A percentile compares a stretch with the other conserved stretches of the same genome.
Evolutionary conservation across 495 filamentous ascomycete genomes (phyloP).

Genomic region (Cairneyella variabilis): DNA sequence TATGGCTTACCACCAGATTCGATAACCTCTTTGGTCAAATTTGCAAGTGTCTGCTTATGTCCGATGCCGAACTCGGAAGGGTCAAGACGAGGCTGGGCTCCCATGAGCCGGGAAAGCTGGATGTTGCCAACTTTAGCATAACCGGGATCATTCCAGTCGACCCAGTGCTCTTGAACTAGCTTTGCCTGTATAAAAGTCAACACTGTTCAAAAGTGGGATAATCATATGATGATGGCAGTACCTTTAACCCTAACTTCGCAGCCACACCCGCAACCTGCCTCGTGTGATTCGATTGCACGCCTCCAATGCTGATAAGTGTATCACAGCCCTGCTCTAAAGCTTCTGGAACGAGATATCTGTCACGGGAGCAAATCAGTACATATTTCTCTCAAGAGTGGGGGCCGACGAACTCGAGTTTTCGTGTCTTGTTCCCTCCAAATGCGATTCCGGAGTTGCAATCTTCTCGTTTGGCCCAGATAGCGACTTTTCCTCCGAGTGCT

Average conservation of each 20-base stretch:
- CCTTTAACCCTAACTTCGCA: slow-evolving; percentile 46
- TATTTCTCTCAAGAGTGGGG: not conserved
- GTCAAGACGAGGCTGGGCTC: slow-evolving; percentile 50
- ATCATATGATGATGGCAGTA: not conserved
- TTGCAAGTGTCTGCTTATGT: slow-evolving; percentile 49
- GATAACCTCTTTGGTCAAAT: slow-evolving; percentile 42
- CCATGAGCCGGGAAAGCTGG: slow-evolving; percentile 59
- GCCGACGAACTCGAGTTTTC: slow-evolving; percentile 55
- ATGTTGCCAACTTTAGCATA: slow-evolving; percentile 59
- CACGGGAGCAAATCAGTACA: not conserved
- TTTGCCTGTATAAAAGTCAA: slow-evolving; percentile 22
- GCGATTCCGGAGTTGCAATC: slow-evolving; percentile 60
- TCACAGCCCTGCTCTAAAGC: slow-evolving; percentile 48
- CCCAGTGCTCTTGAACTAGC: slow-evolving; percentile 62
- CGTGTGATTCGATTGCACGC: slow-evolving; percentile 64
- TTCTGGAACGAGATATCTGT: slow-evolving; percentile 50
- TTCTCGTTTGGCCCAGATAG: slow-evolving; percentile 60
- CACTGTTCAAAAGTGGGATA: not conserved
- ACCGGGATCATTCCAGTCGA: slow-evolving; percentile 45
- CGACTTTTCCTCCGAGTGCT: slow-evolving; percentile 48
- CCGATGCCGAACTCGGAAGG: slow-evolving; percentile 52
- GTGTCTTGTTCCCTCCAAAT: slow-evolving; percentile 62
- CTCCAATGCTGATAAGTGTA: slow-evolving; percentile 59
- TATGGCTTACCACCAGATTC: slow-evolving; percentile 50
- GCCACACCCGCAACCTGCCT: slow-evolving; percentile 58